Base-by-base conservation (phyloP, 495 filamentous ascomycete species). In the Cercophora samala region DNA sequence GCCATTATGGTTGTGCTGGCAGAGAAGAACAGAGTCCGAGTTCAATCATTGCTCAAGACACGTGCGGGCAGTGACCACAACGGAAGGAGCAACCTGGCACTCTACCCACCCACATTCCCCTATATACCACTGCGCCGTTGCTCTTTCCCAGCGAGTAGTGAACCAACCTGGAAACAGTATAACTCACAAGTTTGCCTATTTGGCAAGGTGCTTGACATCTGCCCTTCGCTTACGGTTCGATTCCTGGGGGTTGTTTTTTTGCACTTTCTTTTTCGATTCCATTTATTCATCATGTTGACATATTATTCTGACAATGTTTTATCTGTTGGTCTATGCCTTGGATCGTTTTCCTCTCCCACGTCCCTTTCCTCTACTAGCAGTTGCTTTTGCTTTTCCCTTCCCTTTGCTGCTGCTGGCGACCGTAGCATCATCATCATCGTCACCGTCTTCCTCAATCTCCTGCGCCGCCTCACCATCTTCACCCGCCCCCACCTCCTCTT, bases 311-410 rank as follows among this genome's bases (percentile, higher is more conserved):
- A 46, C 37, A 46, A 46, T 0, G 2, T 46, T 32, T 8, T 32
- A 32, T 8, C 8, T 46, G 2, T 46, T 9, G 13, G 56, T 1
- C 65, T 66, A 78, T 1, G 72, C 74, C 65, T 74, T 80, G 3
- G 72, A 65, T 61, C 73, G 77, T 70, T 80, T 80, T 4, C 75
- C 75, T 65, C 70, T 76, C 11, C 66, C 73, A 37, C 42, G 67
- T 19, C 64, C 71, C 6, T 70, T 76, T 8, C 71, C 67, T 66
- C 70, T 75, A 64, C 32, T 29, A 58, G 58, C 58, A 15, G 17
- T 37, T 18, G 64, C 60, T 54, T 69, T 67, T 4, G 72, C 72
- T 32, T 75, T 72, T 1, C 60, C 75, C 13, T 71, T 73, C 1
- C 32, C 60, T 64, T 66, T 58, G 11, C 64, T 17, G 2, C 29